Conservation (phyloP, 2,329 filamentous ascomycete genomes). For the Fusarium gaditjirri region DNA sequence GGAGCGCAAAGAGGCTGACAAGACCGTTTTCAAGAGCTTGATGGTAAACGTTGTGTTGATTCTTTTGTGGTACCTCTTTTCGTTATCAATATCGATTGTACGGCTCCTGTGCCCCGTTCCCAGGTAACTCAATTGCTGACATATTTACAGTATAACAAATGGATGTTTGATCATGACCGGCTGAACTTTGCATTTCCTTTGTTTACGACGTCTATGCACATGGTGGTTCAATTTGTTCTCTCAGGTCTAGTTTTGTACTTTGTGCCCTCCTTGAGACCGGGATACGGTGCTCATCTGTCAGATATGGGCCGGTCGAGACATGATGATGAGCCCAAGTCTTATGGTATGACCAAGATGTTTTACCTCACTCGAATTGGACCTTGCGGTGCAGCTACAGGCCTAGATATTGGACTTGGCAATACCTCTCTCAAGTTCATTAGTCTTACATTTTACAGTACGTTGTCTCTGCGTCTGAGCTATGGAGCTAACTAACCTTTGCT, state of each 20-base stretch:
- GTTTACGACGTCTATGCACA: conserved; percentile 94
- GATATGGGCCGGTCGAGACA: conserved; percentile 63
- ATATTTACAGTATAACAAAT: conserved; percentile 87
- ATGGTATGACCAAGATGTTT: conserved; percentile 88
- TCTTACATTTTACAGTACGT: conserved; percentile 91
- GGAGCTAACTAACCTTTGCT: neutral
- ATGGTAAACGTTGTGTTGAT: conserved; percentile 85
- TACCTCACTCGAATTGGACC: conserved; percentile 92
- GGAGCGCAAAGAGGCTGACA: conserved; percentile 80
- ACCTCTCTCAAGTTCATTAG: conserved; percentile 96
- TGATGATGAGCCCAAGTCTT: conserved; percentile 62
- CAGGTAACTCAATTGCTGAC: conserved; percentile 33
- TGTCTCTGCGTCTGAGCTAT: neutral
- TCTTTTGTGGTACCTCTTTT: conserved; percentile 88
- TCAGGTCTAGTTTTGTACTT: conserved; percentile 82
- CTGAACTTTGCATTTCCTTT: conserved; percentile 94
- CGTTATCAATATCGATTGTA: conserved; percentile 90
- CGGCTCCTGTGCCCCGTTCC: conserved; percentile 47
- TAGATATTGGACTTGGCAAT: conserved; percentile 96
- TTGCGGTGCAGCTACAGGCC: conserved; percentile 89
- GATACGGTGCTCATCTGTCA: conserved; percentile 55
- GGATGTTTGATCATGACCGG: conserved; percentile 93
- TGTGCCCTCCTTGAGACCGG: conserved; percentile 83
- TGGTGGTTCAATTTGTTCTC: conserved; percentile 91
- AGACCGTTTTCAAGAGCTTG: conserved; percentile 74